phyloP scores from a whole-genome alignment of 1,139 yeast species.

The Pichia kudriavzevii region DNA sequence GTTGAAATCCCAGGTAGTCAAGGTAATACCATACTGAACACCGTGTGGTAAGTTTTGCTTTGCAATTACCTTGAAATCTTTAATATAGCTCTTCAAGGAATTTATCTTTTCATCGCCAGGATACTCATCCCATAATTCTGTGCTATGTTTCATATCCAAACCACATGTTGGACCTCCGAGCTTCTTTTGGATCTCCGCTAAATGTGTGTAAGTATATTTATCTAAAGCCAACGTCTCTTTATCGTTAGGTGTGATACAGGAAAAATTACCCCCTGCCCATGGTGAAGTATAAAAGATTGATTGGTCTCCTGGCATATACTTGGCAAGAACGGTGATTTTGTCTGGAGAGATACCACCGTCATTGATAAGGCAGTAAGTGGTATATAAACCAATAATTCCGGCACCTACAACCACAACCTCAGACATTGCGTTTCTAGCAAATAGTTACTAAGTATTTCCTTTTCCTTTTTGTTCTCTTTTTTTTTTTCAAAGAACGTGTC shows the following conservation, averaged over 20 bases:
- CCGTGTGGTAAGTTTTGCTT: conserved; percentile 38
- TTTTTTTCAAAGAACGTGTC: too few species aligned
- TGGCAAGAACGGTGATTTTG: conserved; percentile 53
- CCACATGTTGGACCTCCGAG: conserved; percentile 52
- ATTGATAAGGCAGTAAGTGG: conserved; percentile 46
- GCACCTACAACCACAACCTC: conserved; percentile 29
- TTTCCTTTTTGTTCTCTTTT: conserved; percentile 2
- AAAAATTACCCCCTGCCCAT: conserved; percentile 72
- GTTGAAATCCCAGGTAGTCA: conserved; percentile 59
- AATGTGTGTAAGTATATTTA: conserved; percentile 44
- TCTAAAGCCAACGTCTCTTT: conserved; percentile 45
- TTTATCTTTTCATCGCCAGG: conserved; percentile 39
- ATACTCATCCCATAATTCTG: conserved; percentile 47
- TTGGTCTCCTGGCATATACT: conserved; percentile 66
- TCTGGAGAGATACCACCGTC: conserved; percentile 35
- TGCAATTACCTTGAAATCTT: conserved; percentile 34
- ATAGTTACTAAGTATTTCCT: not conserved
- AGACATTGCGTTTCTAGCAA: conserved; percentile 9
- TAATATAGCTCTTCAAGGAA: conserved; percentile 40
- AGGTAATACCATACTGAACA: conserved; percentile 44
- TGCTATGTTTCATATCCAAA: conserved; percentile 42
- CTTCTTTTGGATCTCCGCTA: conserved; percentile 35
- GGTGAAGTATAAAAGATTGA: conserved; percentile 68
- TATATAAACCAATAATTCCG: conserved; percentile 67
- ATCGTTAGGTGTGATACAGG: conserved; percentile 57